Base-by-base conservation (phyloP, 2,329 filamentous ascomycete species). In the Epichloe amarillans region DNA sequence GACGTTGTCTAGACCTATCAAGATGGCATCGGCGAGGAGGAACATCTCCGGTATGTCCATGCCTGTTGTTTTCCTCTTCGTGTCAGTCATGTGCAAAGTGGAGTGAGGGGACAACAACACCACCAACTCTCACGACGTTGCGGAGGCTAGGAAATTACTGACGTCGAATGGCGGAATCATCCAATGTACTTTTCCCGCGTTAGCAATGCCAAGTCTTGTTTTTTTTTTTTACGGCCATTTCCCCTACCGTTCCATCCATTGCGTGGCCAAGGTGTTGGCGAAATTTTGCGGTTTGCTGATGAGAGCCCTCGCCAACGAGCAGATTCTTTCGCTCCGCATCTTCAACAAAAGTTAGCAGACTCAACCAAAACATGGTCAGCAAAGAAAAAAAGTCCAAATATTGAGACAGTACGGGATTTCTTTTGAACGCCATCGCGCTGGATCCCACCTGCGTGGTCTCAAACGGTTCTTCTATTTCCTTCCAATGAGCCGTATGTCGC, bases 401-500 rank as follows among this genome's bases (percentile, higher is more conserved):
- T 3, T n/a, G 14, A 23, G 5, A 53, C 51, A 26, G 40, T 45
- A 17, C 51, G n/a, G 52, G 57, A 38, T 56, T 59, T n/a, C 50
- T 46, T 49, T 57, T 57, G 48, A 52, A 57, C 4, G 69, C 67
- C 14, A 77, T 56, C 5, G 55, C 54, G 41, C 15, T 6, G 38
- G 73, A 79, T 30, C 84, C 86, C 57, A 90, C 88, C 69, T 94
- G 88, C 57, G 82, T 78, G 60, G 80, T 81, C 69, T 90, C 86
- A 59, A 88, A 87, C 0, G 86, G 87, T 71, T 90, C 86, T 63
- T 94, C 89, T 52, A 93, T 72, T 66, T 94, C 88, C 73, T 95
- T 94, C 83, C 46, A 91, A 72, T 62, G 30, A 87, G 83, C 46
- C 86, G 76, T 57, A 93, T 85, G 60, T 91, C 86, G 45, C 10